Conservation (phyloP, 129 eudicot species). For the Helianthus tuberosus region DNA sequence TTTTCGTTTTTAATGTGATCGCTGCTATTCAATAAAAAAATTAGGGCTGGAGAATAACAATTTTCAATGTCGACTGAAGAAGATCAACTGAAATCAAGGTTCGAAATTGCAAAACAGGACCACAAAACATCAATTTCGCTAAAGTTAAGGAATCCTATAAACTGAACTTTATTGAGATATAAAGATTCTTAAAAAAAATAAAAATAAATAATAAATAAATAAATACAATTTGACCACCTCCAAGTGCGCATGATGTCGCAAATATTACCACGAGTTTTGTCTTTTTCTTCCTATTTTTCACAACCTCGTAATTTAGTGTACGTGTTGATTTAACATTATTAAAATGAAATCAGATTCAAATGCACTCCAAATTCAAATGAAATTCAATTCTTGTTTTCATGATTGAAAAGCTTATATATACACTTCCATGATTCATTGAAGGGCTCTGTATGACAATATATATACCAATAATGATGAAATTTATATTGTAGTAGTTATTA, state of each 20-base stretch:
- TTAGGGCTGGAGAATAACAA: no score
- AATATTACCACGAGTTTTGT: conserved; percentile 9
- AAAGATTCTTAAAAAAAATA: conserved; percentile 1
- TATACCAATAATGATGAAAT: conserved; percentile 25
- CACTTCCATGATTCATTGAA: conserved; percentile 3
- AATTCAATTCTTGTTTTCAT: conserved; percentile 32
- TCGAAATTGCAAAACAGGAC: background rate
- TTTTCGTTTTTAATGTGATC: no score
- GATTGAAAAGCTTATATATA: conserved; percentile 43
- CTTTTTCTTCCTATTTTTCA: conserved; percentile 17
- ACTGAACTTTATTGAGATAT: background rate
- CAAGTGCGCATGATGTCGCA: conserved; percentile 15
- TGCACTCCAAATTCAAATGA: conserved; percentile 62
- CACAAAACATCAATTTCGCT: background rate
- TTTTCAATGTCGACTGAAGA: no score
- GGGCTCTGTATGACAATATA: conserved; percentile 24
- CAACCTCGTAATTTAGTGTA: conserved; percentile 40
- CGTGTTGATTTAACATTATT: conserved; percentile 22
- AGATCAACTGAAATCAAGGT: no score
- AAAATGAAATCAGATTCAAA: conserved; percentile 51
- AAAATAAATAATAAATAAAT: background rate
- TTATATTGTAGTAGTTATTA: conserved; percentile 5
- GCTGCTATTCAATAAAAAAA: no score
- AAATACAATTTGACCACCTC: background rate
- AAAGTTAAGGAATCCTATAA: background rate